Percentiles rank a stretch among this genome's conserved stretches.
Conservation (phyloP, 768 basidiomycete genomes). For the Mycena pura region DNA sequence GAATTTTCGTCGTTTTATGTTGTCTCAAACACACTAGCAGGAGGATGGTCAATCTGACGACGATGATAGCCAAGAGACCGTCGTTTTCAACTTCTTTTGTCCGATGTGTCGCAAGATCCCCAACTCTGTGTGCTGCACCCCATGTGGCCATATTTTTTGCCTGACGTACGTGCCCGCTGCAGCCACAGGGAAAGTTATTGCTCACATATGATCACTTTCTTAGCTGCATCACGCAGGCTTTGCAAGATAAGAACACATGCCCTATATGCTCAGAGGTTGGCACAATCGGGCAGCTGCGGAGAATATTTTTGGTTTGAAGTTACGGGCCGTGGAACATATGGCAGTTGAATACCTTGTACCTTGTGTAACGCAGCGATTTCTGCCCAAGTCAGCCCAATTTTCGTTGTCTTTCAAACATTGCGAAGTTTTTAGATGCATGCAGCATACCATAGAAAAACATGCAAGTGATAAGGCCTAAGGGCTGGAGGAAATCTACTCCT, state of each 20-base stretch:
- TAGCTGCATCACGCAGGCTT: conserved; percentile 12
- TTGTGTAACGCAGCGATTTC: background rate
- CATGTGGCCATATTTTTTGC: conserved; percentile 26
- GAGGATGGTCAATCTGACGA: background rate
- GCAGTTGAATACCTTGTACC: background rate
- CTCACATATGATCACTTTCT: background rate
- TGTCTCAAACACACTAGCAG: background rate
- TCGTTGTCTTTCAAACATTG: background rate
- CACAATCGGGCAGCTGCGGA: conserved; percentile 12
- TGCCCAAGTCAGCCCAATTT: background rate
- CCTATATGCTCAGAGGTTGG: conserved; percentile 18
- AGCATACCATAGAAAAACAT: conserved; percentile 50
- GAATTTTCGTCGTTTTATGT: background rate
- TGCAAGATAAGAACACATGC: conserved; percentile 10
- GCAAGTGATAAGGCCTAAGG: conserved; percentile 43
- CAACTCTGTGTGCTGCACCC: conserved; percentile 15
- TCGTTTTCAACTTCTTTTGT: conserved; percentile 7
- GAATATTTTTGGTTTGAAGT: conserved; percentile 21
- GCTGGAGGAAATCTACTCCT: conserved; percentile 50
- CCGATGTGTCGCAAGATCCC: conserved; percentile 10
- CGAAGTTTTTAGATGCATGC: conserved; percentile 46
- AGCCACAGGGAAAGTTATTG: background rate
- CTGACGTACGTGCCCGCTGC: conserved; percentile 5
- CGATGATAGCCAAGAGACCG: background rate
- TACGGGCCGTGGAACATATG: too few species aligned